These are phyloP conservation scores for Arbutus unedo DNA, from an alignment of 148 eudicot genomes.

Conservation along the genomic window DNA sequence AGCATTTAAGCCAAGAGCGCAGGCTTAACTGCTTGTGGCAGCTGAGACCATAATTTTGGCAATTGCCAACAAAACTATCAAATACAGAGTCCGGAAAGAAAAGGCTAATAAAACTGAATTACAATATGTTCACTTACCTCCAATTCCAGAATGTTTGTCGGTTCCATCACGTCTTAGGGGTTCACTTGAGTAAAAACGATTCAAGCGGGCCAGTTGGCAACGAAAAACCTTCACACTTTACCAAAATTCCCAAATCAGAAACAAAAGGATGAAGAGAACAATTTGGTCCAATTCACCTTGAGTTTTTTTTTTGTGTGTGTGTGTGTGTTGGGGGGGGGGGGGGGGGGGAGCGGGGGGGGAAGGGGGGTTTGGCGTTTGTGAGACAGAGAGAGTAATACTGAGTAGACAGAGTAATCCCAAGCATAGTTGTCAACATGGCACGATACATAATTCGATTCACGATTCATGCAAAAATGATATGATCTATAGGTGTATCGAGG, in stretches of 20 bases:
- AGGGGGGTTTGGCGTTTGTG: neutral
- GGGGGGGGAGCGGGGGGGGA: too few species aligned
- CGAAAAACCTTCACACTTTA: conserved; percentile 84
- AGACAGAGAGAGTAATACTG: neutral
- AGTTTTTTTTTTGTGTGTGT: too few species aligned
- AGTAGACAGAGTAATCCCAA: neutral
- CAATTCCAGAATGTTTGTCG: conserved; percentile 44
- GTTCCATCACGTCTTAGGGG: conserved; percentile 59
- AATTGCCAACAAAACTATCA: neutral
- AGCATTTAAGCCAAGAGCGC: neutral
- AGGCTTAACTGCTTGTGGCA: neutral
- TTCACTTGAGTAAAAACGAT: conserved; percentile 63
- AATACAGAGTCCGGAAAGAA: neutral
- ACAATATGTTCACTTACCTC: conserved; percentile 38
- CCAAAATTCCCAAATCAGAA: conserved; percentile 16
- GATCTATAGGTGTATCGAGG: too few species aligned
- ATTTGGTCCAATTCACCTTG: neutral
- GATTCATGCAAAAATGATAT: too few species aligned
- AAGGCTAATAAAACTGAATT: neutral
- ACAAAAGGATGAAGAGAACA: neutral
- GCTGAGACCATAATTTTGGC: neutral
- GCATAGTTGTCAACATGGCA: too few species aligned
- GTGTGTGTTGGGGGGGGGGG: too few species aligned
- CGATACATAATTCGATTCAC: too few species aligned
- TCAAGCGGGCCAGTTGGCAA: conserved; percentile 58